Evolutionary conservation across 441 rosid species (phyloP), one percentile per base, ranked within the genome.

Genomic region (Euphorbia celastroides): DNA sequence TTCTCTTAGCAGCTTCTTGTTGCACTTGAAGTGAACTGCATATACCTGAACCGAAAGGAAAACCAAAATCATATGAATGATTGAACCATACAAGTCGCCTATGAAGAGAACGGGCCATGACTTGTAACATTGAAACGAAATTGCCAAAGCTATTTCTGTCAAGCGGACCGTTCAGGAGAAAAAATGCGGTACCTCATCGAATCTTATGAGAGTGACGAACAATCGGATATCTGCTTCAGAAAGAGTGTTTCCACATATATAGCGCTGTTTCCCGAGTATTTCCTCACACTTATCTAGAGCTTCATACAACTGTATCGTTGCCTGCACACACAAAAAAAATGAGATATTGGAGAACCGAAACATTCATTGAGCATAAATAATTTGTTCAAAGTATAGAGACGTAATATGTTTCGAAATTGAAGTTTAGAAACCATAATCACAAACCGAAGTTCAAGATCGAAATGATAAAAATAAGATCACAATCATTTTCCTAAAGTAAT

Each of bases 11-110:
- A 82, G 85, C 70, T 85, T 93, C 78, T 86, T 87, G 85, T 93
- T 90, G 88, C 98, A 88, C 79, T 88, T 93, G 86, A 87, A 93
- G 75, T 88, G 92, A 60, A 93, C 94, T 0, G 83, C 89, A 66
- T 93, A 90, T 25, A 89, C 95, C 98, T 92, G 78, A 28, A 71
- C 6, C 7, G 20, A 28, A 44, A 30, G 17, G 6, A 58, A 0
- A 7, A 38, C 62, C 44, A 34, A 34, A 60, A 11, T 14, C 52
- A 28, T 51, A 26, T 27, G 56, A 55, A 2, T 14, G 14, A n/a
- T n/a, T 42, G 48, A 12, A 42, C 9, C 9, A 42, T 42, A 42
- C 14, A 5, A 16, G n/a, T 44, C 5, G 2, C 50, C 19, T 44
- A 2, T 44, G 50, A 44, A 44, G 50, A 44, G 5, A 44, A 44